Base-by-base conservation (phyloP, 2,329 filamentous ascomycete species). In the Paraphoma chrysanthemicola region DNA sequence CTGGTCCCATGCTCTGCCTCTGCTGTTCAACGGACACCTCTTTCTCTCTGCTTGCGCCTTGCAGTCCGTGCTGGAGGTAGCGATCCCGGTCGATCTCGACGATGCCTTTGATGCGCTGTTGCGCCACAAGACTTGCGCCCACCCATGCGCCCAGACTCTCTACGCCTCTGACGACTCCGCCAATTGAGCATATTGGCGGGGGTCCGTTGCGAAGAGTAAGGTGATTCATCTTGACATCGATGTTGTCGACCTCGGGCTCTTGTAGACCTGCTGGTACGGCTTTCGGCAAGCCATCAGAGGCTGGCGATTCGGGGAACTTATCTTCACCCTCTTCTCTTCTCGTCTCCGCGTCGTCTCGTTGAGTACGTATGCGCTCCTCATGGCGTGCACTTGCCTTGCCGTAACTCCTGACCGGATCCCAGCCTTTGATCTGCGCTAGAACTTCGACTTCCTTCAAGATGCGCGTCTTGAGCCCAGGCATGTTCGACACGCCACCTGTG, bases 401-500 rank as follows among this genome's bases (percentile, higher is more conserved):
- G 64, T 89, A 90, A 36, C 90, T 92, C 43, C 84, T 83, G 1
- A 97, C 87, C 0, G 86, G 82, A 64, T 91, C 88, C 92, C 94
- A 98, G 6, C 92, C 91, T 59, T 88, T 82, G 44, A 83, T 80
- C 14, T 87, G 81, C 5, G 95, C 83, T 0, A 97, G 79, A 1
- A 79, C 77, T 4, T 85, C 83, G 1, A 98, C 78, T 67, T 98
- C 93, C 54, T 90, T 85, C 31, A 97, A 78, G 38, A 97, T 83
- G 28, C 94, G 87, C 23, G 84, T 82, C 63, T 91, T 92, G 28
- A 99, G 79, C 1, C 95, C 95, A 0, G 93, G 85, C 8, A 97
- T 87, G 28, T 85, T 85, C 6, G 92, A 88, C 46, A 90, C 90
- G 2, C 92, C 92, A 31, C 95, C 95, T 0, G 89, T 90, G 69